Base-by-base conservation (phyloP, 2,329 filamentous ascomycete genomes). In the Sporothrix inflata region DNA sequence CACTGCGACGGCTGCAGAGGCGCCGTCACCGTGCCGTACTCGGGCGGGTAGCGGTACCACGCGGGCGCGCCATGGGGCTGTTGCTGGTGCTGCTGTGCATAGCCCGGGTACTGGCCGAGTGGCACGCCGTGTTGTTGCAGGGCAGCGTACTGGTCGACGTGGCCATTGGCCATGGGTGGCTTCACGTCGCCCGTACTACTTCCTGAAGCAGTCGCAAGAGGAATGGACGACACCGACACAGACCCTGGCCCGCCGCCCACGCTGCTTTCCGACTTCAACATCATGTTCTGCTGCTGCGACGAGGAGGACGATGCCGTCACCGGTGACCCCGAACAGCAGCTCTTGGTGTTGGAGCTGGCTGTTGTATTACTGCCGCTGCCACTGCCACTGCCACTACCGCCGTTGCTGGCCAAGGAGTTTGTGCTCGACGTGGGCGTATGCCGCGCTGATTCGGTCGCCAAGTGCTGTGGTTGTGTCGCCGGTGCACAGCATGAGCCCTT, bases 1-100 rank as follows among this genome's bases (percentile, higher is more conserved):
- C 76, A 77, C 14, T 76, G 75, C n/a, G 73, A 71, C 6, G 66
- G 75, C 70, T 75, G 74, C 19, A 77, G 72, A 5, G 76, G 76
- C 6, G 74, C 72, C 12, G 73, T 34, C n/a, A 69, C 69, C 1
- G 76, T 77, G 40, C 75, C 76, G 21, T 74, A 75, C 9, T 73
- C 71, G 2, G 76, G 71, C 24, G 68, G 72, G 65, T 76, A 76
- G 16, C 63, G 60, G 65, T 75, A 76, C 74, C 74, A 76, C 1
- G 67, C 27, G 1, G 74, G 74, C 7, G 68, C 19, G 8, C 73
- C 71, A 21, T 73, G 65, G 9, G 21, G 42, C 12, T 65, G 57
- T 12, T 66, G 51, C 40, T 30, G 57, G 19, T n/a, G 19, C 40
- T 21, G 63, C 21, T n/a, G 57, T 8, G 40, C n/a, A 16, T 63